Evolutionary conservation across 305 asterid genomes (phyloP), one percentile per base, ranked within the genome.

Genomic region (Petunia hybrid): DNA sequence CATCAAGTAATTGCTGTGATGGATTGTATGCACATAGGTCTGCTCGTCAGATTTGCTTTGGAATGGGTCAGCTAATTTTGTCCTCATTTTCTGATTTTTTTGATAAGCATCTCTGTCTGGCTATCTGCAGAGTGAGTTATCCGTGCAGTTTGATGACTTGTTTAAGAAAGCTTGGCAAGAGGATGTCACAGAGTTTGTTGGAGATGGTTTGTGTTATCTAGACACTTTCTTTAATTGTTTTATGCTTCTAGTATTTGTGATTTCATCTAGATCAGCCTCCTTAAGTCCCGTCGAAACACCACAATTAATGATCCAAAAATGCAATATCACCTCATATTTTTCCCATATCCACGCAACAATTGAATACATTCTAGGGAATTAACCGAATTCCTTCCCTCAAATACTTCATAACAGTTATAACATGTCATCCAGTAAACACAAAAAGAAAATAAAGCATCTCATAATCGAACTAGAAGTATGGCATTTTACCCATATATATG

Each of bases 131-230:
- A 90, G 89, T 59, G 95, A 91, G 80, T 86, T 94, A 77, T 94
- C 98, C 6, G 90, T 95, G 91, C 97, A 93, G 89, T 92, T 95
- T 80, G 99, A 95, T 89, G 98, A 91, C 85, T 88, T 95, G 83
- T 95, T 95, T 90, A 91, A 89, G 90, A 92, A 90, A 86, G 97
- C 97, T 79, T 95, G 99, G 99, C 97, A 94, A 84, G 97, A 89
- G 85, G 99, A 93, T 87, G 88, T 69, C 84, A 64, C 82, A 77
- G 84, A 84, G 61, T 85, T 82, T 70, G 79, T 70, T 59, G 92
- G 80, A 86, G 92, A 89, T 83, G 99, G 98, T 95, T 71, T 83
- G 94, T 90, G 85, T 82, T 64, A 57, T 84, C 78, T 88, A 70
- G 76, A 71, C 77, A 56, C 84, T 53, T 41, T 48, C 74, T 69